Evolutionary conservation across 1,284 basidiomycete species (phyloP).

Genomic region (Microbotryum lychnidis-dioicae): DNA sequence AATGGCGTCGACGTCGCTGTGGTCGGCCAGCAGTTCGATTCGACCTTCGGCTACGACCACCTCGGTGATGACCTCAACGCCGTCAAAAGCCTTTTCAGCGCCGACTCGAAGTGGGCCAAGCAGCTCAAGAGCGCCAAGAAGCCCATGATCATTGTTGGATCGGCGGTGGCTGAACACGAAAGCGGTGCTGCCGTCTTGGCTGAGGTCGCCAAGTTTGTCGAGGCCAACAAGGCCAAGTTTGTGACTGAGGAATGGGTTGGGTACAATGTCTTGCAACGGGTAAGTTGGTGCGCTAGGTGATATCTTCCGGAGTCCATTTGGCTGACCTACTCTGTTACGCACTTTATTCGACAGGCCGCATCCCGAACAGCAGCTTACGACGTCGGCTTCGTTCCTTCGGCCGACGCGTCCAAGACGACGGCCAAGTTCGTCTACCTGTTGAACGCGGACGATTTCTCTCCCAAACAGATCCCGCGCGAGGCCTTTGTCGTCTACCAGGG

Average conservation of each 20-base stretch:
- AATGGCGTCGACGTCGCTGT: conserved; percentile 76
- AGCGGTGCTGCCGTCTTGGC: conserved; percentile 76
- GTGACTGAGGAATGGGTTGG: conserved; percentile 92
- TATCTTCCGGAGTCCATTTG: background rate
- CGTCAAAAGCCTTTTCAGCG: conserved; percentile 60
- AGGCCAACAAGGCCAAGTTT: conserved; percentile 65
- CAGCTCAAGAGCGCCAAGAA: conserved; percentile 86
- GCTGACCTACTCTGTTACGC: background rate
- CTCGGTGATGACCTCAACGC: conserved; percentile 73
- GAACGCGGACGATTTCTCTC: conserved; percentile 89
- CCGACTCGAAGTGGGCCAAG: conserved; percentile 55
- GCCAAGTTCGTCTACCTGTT: conserved; percentile 97
- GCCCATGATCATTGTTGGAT: conserved; percentile 89
- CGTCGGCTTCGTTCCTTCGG: conserved; percentile 79
- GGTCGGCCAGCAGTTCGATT: conserved; percentile 85
- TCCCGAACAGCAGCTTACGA: conserved; percentile 95
- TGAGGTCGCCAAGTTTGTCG: conserved; percentile 69
- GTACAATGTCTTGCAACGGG: conserved; percentile 84
- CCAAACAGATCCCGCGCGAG: conserved; percentile 79
- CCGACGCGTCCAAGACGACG: conserved; percentile 61
- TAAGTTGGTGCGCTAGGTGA: conserved; percentile 40
- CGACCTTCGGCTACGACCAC: conserved; percentile 87
- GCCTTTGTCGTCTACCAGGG: conserved; percentile 99
- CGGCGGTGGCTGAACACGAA: conserved; percentile 73
- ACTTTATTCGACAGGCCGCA: conserved; percentile 50